phyloP scores from a whole-genome alignment of 805 yeast genomes.

The Martiniozyma abietophila region DNA sequence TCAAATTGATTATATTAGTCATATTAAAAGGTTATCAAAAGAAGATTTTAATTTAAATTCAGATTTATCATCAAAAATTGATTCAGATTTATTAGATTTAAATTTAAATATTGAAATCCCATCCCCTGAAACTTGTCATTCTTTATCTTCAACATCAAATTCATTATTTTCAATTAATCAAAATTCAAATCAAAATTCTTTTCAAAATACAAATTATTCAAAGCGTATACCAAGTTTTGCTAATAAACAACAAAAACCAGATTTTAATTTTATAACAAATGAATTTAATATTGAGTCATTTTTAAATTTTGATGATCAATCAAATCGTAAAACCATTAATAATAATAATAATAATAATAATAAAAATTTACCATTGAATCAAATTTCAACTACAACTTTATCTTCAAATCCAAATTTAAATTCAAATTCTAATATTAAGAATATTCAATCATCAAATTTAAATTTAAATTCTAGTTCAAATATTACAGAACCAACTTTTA shows the following conservation, averaged over 20 bases:
- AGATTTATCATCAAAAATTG: constrained; percentile 10
- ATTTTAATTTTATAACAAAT: constrained; percentile 3
- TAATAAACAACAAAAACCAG: too few species aligned
- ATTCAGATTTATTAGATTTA: constrained; percentile 6
- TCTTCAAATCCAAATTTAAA: too few species aligned
- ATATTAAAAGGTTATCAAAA: constrained; percentile 28
- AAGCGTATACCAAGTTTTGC: too few species aligned
- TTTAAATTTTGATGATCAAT: constrained; percentile 24
- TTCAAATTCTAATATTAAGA: too few species aligned
- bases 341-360: background rate
- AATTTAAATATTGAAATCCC: constrained; percentile 1
- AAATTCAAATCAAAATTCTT: background rate
- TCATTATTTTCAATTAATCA: constrained; percentile 12
- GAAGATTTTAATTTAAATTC: constrained; percentile 26
- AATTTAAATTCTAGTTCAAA: too few species aligned
- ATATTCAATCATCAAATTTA: too few species aligned
- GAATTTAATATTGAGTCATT: constrained; percentile 27
- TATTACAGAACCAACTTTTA: too few species aligned
- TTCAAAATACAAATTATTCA: too few species aligned
- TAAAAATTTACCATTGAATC: background rate
- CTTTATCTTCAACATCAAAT: constrained; percentile 20
- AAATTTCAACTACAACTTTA: constrained; percentile 13
- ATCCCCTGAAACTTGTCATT: constrained; percentile 23
- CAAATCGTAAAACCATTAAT: constrained; percentile 13
- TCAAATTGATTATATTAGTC: constrained; percentile 30